These are phyloP conservation scores for Boletus rubroflammeus DNA, from an alignment of 768 basidiomycete genomes.

Conservation along the genomic window DNA sequence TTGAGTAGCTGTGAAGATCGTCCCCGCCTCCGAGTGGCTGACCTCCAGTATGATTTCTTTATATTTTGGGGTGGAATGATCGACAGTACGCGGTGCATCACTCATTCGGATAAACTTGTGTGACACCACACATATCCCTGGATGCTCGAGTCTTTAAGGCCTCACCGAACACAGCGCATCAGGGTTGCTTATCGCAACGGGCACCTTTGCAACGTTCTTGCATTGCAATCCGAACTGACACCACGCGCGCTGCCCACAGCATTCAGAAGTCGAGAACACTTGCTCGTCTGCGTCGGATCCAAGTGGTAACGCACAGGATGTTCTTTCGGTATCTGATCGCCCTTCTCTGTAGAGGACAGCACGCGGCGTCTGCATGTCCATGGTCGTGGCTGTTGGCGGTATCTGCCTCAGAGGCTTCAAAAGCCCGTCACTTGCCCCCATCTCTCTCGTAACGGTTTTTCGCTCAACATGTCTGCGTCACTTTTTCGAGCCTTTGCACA, in stretches of 20 bases:
- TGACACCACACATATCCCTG: background rate
- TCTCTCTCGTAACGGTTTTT: background rate
- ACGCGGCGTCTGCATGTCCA: slow-evolving; percentile 20
- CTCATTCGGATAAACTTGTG: background rate
- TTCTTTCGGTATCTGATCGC: slow-evolving; percentile 9
- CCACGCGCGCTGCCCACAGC: slow-evolving; percentile 9
- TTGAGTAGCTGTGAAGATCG: background rate
- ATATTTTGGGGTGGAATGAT: background rate
- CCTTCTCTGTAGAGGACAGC: slow-evolving; percentile 1
- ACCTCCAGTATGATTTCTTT: background rate
- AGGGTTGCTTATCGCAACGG: background rate
- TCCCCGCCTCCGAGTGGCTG: background rate
- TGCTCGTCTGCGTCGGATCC: slow-evolving; percentile 1
- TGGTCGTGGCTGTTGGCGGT: slow-evolving; percentile 13
- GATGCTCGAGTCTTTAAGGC: background rate
- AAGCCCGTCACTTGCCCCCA: background rate
- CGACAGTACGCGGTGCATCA: background rate
- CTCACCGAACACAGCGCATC: background rate
- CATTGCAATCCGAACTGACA: background rate
- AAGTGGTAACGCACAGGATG: slow-evolving; percentile 9
- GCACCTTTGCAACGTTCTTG: slow-evolving; percentile 1
- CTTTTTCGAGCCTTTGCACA: slow-evolving; percentile 23
- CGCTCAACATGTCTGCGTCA: slow-evolving; percentile 17
- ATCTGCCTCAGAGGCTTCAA: slow-evolving; percentile 10
- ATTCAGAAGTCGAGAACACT: slow-evolving; percentile 19